phyloP scores from a whole-genome alignment of 345 rosid genomes.

The Brassica nigra region DNA sequence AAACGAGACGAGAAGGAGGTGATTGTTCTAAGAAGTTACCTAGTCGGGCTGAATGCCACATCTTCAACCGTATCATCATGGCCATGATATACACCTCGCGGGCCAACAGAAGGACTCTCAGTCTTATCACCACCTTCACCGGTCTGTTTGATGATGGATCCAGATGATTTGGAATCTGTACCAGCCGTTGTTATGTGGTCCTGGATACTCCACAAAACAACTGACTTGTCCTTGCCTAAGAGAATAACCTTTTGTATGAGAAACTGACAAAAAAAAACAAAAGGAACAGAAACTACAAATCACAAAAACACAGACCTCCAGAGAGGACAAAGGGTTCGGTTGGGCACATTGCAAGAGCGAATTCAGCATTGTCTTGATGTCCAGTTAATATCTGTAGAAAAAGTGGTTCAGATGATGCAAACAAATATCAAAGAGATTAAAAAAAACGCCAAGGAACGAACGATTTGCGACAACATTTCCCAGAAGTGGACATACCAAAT shows the following conservation, averaged over 20 bases:
- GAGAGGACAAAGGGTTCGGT: constrained; percentile 97
- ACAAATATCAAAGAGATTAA: constrained; percentile 1
- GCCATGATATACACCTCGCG: constrained; percentile 88
- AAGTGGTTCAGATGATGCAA: constrained; percentile 22
- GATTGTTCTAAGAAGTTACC: constrained; percentile 54
- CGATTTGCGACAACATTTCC: neutral
- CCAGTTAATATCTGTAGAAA: constrained; percentile 85
- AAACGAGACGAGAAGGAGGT: constrained; percentile 25
- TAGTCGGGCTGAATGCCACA: constrained; percentile 91
- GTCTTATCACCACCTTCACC: constrained; percentile 73
- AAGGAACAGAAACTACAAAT: neutral
- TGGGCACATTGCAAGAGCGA: constrained; percentile 99
- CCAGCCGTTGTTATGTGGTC: constrained; percentile 82
- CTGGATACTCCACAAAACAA: constrained; percentile 97
- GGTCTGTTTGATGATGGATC: constrained; percentile 70
- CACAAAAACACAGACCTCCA: constrained; percentile 71
- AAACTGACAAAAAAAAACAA: constrained; percentile 24
- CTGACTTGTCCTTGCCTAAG: constrained; percentile 94
- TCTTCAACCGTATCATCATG: constrained; percentile 99
- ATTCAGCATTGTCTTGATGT: constrained; percentile 98
- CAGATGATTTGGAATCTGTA: constrained; percentile 67
- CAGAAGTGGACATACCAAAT: constrained; percentile 58
- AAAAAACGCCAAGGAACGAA: neutral
- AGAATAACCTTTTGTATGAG: constrained; percentile 30
- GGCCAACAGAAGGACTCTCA: constrained; percentile 78